phyloP scores from a whole-genome alignment of 768 basidiomycete genomes.

The Guyanaporus albipodus region DNA sequence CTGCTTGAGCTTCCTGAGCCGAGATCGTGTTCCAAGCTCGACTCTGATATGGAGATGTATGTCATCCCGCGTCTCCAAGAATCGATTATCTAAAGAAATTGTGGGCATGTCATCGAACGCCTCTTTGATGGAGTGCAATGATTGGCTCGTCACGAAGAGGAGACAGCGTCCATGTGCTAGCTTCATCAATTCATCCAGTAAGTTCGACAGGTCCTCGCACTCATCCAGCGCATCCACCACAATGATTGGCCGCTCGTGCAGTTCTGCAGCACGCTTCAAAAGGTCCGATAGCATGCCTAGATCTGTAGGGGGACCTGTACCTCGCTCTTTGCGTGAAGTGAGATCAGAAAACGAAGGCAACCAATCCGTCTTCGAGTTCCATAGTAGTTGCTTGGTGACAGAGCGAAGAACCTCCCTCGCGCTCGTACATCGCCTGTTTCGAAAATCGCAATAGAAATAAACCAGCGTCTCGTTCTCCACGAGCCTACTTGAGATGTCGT shows the following conservation, averaged over 20 bases:
- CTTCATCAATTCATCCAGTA: background rate
- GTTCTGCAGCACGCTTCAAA: background rate
- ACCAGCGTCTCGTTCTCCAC: background rate
- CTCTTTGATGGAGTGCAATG: no score
- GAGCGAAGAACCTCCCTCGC: conserved; percentile 2
- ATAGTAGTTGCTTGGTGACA: background rate
- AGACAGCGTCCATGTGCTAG: background rate
- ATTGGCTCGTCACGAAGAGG: background rate
- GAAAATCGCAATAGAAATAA: conserved; percentile 13
- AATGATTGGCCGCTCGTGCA: background rate
- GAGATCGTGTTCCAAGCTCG: no score
- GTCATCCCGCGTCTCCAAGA: background rate
- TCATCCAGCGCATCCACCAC: conserved; percentile 14
- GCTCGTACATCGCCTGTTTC: background rate
- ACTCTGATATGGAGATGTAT: no score
- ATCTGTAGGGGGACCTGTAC: background rate
- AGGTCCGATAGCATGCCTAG: background rate
- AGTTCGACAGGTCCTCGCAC: background rate
- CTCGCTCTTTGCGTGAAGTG: background rate
- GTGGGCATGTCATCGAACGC: background rate
- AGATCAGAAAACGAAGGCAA: background rate
- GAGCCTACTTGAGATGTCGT: background rate
- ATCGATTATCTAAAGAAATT: background rate
- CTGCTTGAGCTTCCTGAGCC: background rate
- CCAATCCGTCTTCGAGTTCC: conserved; percentile 1